A percentile compares a stretch with the other conserved stretches of the same genome.
Conservation (phyloP, 805 yeast species). For the Barnettozyma sucrosica region DNA sequence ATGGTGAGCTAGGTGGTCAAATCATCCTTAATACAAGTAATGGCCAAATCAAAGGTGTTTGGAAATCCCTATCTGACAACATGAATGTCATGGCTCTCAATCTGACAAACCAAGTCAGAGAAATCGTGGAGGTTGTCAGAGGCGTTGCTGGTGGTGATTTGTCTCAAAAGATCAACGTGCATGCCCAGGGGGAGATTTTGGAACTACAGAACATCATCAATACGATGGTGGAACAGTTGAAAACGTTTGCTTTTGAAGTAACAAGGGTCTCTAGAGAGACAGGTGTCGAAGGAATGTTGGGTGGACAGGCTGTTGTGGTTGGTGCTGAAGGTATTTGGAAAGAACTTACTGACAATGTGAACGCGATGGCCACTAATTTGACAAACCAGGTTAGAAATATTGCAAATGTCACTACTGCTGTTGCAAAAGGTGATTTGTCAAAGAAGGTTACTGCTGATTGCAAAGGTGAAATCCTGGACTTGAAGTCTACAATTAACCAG, state of each 20-base stretch:
- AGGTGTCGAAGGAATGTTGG: conserved; percentile 81
- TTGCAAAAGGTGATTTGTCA: conserved; percentile 82
- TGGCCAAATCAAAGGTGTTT: conserved; percentile 60
- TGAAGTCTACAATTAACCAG: conserved; percentile 81
- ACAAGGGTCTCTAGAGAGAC: conserved; percentile 85
- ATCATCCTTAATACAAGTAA: conserved; percentile 65
- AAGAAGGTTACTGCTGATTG: conserved; percentile 86
- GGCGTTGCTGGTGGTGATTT: conserved; percentile 90
- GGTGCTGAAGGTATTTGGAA: conserved; percentile 88
- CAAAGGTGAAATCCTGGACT: conserved; percentile 82
- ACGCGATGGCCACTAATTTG: conserved; percentile 84
- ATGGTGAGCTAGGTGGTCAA: conserved; percentile 86
- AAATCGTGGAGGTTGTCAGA: conserved; percentile 85
- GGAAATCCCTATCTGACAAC: conserved; percentile 80
- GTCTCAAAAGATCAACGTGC: conserved; percentile 76
- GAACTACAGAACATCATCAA: conserved; percentile 82
- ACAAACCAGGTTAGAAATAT: conserved; percentile 86
- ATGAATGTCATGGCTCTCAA: conserved; percentile 87
- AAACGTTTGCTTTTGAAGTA: conserved; percentile 85
- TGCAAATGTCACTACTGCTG: conserved; percentile 82
- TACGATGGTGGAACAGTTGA: conserved; percentile 82
- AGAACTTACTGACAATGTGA: conserved; percentile 82
- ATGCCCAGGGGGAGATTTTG: conserved; percentile 84
- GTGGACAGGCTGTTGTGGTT: conserved; percentile 81
- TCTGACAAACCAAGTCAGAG: conserved; percentile 81